Evolutionary conservation across 345 rosid species (phyloP).

Genomic region (Brassica incana): DNA sequence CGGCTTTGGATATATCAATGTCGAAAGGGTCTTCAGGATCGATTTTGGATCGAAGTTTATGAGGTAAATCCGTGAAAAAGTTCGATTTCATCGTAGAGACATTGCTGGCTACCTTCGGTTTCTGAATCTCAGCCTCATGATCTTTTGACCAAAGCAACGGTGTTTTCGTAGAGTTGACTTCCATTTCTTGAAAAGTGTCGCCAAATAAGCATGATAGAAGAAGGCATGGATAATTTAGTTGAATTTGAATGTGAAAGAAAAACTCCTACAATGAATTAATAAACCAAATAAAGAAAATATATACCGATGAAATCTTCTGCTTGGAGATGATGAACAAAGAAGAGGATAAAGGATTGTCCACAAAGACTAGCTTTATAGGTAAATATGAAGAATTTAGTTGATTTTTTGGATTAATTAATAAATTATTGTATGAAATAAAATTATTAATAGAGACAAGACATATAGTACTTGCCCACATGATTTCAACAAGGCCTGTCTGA

Average conservation of each 20-base stretch:
- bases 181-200: constrained; percentile 19
- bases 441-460: constrained; percentile 21
- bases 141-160: constrained; percentile 35
- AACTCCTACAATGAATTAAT: background rate
- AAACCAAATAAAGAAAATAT: background rate
- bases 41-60: constrained; percentile 52
- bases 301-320: background rate
- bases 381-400: background rate
- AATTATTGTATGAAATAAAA: background rate
- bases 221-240: background rate
- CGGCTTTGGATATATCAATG: constrained; percentile 51
- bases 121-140: background rate
- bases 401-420: background rate
- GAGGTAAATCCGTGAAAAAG: constrained; percentile 62
- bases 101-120: constrained; percentile 10
- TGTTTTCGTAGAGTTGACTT: constrained; percentile 33
- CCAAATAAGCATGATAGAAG: background rate
- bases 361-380: constrained; percentile 19
- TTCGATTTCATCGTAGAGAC: constrained; percentile 41
- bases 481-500: constrained; percentile 26
- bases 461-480: constrained; percentile 27
- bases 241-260: background rate
- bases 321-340: constrained; percentile 25
- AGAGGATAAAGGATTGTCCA: constrained; percentile 14
- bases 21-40: constrained; percentile 60